Conservation (phyloP, 306 rosid genomes). For the Dalbergia cochinchinensis region DNA sequence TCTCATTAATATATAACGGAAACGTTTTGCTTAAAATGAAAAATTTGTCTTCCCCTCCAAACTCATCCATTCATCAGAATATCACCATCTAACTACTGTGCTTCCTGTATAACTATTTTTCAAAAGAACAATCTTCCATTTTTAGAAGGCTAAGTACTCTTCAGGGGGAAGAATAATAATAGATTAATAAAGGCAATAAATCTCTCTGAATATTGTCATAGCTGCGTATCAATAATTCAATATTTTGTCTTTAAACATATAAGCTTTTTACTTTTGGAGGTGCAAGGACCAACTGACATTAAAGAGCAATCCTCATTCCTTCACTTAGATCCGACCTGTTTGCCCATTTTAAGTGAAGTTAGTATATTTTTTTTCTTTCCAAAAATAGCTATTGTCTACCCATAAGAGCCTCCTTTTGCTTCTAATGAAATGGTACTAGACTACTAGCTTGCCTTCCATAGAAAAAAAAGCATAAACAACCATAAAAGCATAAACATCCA, state of each 20-base stretch:
- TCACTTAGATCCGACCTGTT: not conserved
- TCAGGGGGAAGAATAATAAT: not conserved
- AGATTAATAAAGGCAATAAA: not conserved
- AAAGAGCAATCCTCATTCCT: slow-evolving; percentile 1
- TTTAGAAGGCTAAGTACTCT: not conserved
- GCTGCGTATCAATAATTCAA: not conserved
- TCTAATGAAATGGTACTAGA: not conserved
- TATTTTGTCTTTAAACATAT: not conserved
- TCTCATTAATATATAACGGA: not conserved
- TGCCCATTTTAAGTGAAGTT: not conserved
- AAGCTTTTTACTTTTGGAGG: not conserved
- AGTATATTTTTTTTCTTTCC: too few relatives aligned
- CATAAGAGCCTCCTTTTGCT: slow-evolving; percentile 18
- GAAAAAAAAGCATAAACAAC: too few relatives aligned
- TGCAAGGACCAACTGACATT: not conserved
- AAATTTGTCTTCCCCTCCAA: not conserved
- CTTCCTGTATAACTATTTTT: not conserved
- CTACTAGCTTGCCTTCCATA: not conserved
- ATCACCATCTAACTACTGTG: not conserved
- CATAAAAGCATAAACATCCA: too few relatives aligned
- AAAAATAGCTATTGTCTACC: not conserved
- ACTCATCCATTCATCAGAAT: not conserved
- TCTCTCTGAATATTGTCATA: not conserved
- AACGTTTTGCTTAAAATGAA: not conserved
- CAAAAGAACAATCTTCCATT: not conserved